Conservation (phyloP, 345 rosid genomes). For the Citrus inodora region DNA sequence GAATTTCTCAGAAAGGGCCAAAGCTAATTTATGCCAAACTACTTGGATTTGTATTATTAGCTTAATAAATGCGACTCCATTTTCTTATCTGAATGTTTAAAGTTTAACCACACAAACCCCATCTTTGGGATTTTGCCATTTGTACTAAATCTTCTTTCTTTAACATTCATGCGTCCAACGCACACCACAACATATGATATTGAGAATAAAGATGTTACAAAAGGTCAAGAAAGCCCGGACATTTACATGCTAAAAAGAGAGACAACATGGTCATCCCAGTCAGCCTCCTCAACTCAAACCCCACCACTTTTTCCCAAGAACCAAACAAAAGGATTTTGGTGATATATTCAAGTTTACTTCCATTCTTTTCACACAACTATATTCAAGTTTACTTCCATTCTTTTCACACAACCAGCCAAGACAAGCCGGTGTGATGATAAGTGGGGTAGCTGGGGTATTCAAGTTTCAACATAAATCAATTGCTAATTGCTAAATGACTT, state of each 20-base stretch:
- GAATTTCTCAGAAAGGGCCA: not conserved
- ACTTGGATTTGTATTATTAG: no score
- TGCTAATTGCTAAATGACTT: slow-evolving; percentile 4
- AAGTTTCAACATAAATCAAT: not conserved
- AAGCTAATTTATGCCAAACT: not conserved
- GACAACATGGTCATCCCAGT: not conserved
- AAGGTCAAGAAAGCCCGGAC: not conserved
- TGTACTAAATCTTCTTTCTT: not conserved
- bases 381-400: not conserved
- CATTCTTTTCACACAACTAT: not conserved
- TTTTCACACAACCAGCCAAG: not conserved
- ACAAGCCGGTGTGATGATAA: not conserved
- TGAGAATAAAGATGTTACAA: not conserved
- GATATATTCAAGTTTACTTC: not conserved
- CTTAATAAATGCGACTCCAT: not conserved
- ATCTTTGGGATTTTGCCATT: not conserved
- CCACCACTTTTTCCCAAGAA: not conserved
- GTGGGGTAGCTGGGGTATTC: slow-evolving; percentile 13
- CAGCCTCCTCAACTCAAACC: not conserved
- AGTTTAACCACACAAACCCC: not conserved
- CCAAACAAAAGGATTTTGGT: not conserved
- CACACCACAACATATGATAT: no score
- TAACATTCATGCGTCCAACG: not conserved
- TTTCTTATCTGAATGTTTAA: no score
- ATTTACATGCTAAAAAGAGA: not conserved